Evolutionary conservation across 2,329 filamentous ascomycete species (phyloP).

Genomic region (Capronia coronata): DNA sequence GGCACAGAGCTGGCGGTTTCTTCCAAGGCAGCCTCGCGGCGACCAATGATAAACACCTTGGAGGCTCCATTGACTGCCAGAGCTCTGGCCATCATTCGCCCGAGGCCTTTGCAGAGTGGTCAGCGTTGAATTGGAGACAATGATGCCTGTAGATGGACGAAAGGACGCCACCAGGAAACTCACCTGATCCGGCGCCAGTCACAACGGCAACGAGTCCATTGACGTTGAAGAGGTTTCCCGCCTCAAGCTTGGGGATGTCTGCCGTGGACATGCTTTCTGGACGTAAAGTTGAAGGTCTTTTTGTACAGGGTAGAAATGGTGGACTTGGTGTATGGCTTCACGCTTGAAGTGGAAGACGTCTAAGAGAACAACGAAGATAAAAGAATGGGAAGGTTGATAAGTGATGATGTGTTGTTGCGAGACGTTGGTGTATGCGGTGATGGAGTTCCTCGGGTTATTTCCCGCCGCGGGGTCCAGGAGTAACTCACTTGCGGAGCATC

Average conservation of each 20-base stretch:
- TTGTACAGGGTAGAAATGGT: too few species aligned
- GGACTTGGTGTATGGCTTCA: too few species aligned
- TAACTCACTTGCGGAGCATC: background rate
- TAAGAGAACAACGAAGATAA: too few species aligned
- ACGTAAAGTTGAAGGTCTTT: background rate
- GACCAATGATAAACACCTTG: slow-evolving; percentile 50
- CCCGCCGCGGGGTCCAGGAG: background rate
- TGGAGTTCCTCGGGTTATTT: background rate
- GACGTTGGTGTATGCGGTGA: too few species aligned
- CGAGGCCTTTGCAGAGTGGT: slow-evolving; percentile 32
- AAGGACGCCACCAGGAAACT: background rate
- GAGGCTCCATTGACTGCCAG: slow-evolving; percentile 45
- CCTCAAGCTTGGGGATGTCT: slow-evolving; percentile 19
- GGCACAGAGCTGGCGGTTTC: slow-evolving; percentile 39
- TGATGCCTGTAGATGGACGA: too few species aligned
- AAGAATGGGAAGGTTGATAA: too few species aligned
- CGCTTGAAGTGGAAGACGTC: too few species aligned
- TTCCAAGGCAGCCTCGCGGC: slow-evolving; percentile 42
- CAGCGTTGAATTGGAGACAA: background rate
- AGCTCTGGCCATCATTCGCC: slow-evolving; percentile 41
- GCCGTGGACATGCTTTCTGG: slow-evolving; percentile 9
- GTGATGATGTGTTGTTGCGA: background rate
- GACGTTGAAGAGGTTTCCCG: slow-evolving; percentile 43
- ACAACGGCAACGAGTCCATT: slow-evolving; percentile 48
- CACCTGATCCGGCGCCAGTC: slow-evolving; percentile 49